Evolutionary conservation across 2,329 filamentous ascomycete species (phyloP), one percentile per base, ranked within the genome.

Genomic region (Ilyonectria sp.): DNA sequence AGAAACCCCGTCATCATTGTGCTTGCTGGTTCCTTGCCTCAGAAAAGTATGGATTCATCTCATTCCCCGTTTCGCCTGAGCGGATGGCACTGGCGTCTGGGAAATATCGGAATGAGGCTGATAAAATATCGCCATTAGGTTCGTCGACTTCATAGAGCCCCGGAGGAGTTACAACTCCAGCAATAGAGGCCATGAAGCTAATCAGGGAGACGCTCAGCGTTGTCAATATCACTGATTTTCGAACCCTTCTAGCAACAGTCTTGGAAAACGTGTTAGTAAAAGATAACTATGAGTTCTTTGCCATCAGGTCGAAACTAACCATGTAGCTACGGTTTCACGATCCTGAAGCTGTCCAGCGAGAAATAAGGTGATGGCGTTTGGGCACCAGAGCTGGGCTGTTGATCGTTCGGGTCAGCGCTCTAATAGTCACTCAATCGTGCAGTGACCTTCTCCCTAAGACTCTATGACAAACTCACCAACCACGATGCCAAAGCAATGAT

Each of bases 121-220:
- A 15, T 17, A 19, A n/a, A 33, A 44, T 13, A 9, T 56, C 23
- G 13, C 52, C 35, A 9, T 49, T 50, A 19, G 50, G 61, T 21
- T 59, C 61, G 50, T 67, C 58, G 2, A 50, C 17, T 31, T 67
- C 65, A 13, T 67, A 67, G 21, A 67, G 65, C 7, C 65, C 65
- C 7, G 65, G 61, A n/a, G 65, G 65, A 10, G 65, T 68, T 29
- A 68, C 37, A 15, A 68, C 50, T 35, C 65, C 56, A 6, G 65
- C 65, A 31, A 68, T 29, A 6, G 65, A 58, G 23, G 61, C 56
- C 19, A 65, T 17, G 3, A 61, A 33, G 10, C 52, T 49, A 4
- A 65, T 35, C 7, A 65, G 44, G 6, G 65, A 61, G 1, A 68
- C 46, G 26, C 58, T 44, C 17, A 61, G 15, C 2, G 65, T 60